A percentile compares a stretch with the other conserved stretches of the same genome.
phyloP scores from a whole-genome alignment of 257 asterid species.

The Plantago major region DNA sequence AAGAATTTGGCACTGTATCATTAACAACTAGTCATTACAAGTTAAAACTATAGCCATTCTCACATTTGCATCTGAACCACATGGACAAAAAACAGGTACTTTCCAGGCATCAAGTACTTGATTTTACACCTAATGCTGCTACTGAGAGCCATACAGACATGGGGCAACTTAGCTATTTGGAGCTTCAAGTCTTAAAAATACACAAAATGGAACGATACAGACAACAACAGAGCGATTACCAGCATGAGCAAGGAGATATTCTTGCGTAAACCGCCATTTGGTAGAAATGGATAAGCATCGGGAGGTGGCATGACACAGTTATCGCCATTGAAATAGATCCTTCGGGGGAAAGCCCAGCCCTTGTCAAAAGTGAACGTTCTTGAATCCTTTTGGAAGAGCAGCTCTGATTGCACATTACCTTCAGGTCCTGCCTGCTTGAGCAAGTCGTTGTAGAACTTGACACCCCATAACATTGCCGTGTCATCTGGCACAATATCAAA shows the following conservation, averaged over 20 bases:
- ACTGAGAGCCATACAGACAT: conserved; percentile 2
- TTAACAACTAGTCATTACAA: background rate
- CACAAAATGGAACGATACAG: conserved; percentile 35
- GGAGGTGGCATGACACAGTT: no score
- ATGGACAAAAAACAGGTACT: conserved; percentile 4
- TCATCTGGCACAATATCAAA: conserved; percentile 46
- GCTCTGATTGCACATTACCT: conserved; percentile 87
- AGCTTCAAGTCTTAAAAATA: conserved; percentile 28
- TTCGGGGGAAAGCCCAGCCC: conserved; percentile 88
- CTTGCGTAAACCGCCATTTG: conserved; percentile 48
- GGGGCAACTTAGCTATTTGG: conserved; percentile 12
- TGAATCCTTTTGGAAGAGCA: conserved; percentile 65
- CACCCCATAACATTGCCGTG: conserved; percentile 90
- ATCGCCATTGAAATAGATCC: conserved; percentile 81
- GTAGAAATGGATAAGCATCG: conserved; percentile 67
- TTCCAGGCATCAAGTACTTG: background rate
- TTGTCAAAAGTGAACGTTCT: conserved; percentile 67
- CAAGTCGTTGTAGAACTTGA: conserved; percentile 72
- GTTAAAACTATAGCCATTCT: no score
- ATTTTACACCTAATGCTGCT: background rate
- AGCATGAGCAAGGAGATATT: conserved; percentile 37
- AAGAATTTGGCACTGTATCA: background rate
- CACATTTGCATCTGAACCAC: conserved; percentile 15
- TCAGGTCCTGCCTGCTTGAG: conserved; percentile 67
- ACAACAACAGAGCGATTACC: conserved; percentile 33